phyloP scores from a whole-genome alignment of 345 rosid species.

The Carallia pectinifolia region DNA sequence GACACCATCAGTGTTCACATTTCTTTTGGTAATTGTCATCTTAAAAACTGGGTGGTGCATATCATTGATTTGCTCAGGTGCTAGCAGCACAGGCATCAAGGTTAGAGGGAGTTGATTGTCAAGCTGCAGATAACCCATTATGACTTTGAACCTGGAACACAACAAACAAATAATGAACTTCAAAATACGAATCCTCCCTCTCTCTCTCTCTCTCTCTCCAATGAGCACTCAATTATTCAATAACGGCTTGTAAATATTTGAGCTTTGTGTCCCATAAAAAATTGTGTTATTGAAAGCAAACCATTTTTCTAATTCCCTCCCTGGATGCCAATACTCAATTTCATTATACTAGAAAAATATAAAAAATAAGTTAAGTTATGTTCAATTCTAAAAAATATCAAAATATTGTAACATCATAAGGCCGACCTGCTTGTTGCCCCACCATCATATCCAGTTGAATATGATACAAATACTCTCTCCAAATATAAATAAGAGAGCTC shows the following conservation, averaged over 20 bases:
- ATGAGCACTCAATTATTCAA: not conserved
- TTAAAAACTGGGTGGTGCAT: constrained; percentile 86
- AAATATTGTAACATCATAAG: not conserved
- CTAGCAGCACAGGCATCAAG: constrained; percentile 87
- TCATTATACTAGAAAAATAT: not conserved
- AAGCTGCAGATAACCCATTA: constrained; percentile 79
- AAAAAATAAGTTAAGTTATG: too few species aligned
- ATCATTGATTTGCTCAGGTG: constrained; percentile 73
- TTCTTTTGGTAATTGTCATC: constrained; percentile 77
- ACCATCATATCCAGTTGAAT: constrained; percentile 87
- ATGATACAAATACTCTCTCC: constrained; percentile 76
- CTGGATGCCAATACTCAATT: not conserved
- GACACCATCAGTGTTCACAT: constrained; percentile 71
- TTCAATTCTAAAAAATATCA: not conserved
- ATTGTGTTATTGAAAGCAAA: not conserved
- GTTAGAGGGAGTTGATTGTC: constrained; percentile 97
- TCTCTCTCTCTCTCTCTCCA: constrained; percentile 7
- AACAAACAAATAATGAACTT: constrained; percentile 14
- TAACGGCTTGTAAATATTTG: too few species aligned
- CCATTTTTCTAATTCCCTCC: not conserved
- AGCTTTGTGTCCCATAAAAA: not conserved
- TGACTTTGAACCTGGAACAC: constrained; percentile 85
- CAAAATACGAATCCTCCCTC: not conserved
- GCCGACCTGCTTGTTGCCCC: constrained; percentile 90
- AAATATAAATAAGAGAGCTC: constrained; percentile 74